These are phyloP conservation scores for Juglanconis juglandina DNA, from an alignment of 2,329 filamentous ascomycete species.

Conservation along the genomic window DNA sequence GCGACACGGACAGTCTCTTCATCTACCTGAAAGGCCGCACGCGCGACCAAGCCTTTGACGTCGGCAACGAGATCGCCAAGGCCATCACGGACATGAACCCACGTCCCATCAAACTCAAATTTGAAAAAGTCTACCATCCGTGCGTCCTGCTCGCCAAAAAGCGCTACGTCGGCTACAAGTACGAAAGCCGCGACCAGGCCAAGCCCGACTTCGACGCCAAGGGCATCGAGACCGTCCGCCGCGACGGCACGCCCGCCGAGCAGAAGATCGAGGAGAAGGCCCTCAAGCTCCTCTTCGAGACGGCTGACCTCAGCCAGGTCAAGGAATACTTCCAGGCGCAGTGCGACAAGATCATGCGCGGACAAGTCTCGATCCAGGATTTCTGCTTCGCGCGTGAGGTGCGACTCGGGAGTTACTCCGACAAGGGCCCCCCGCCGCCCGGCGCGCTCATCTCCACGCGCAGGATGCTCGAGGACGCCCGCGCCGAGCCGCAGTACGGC, in stretches of 20 bases:
- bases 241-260: constrained; percentile 91
- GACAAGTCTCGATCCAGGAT: constrained; percentile 84
- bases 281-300: constrained; percentile 84
- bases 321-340: constrained; percentile 88
- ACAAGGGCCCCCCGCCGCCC: constrained; percentile 74
- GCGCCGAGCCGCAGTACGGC: constrained; percentile 88
- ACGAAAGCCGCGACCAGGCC: constrained; percentile 71
- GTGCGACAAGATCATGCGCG: constrained; percentile 88
- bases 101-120: constrained; percentile 89
- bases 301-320: constrained; percentile 80
- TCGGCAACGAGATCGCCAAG: constrained; percentile 87
- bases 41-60: constrained; percentile 81
- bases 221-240: constrained; percentile 93
- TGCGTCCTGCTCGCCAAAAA: constrained; percentile 95
- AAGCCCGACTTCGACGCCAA: constrained; percentile 95
- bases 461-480: constrained; percentile 80
- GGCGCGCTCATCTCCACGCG: constrained; percentile 85
- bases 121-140: constrained; percentile 97
- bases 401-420: constrained; percentile 81
- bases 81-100: constrained; percentile 88
- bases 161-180: constrained; percentile 97
- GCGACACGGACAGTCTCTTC: constrained; percentile 94
- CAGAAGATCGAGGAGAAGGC: constrained; percentile 96
- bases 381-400: constrained; percentile 96
- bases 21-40: constrained; percentile 85